Evolutionary conservation across 2,329 filamentous ascomycete species (phyloP), one percentile per base, ranked within the genome.

Genomic region (Venturia oleaginea): DNA sequence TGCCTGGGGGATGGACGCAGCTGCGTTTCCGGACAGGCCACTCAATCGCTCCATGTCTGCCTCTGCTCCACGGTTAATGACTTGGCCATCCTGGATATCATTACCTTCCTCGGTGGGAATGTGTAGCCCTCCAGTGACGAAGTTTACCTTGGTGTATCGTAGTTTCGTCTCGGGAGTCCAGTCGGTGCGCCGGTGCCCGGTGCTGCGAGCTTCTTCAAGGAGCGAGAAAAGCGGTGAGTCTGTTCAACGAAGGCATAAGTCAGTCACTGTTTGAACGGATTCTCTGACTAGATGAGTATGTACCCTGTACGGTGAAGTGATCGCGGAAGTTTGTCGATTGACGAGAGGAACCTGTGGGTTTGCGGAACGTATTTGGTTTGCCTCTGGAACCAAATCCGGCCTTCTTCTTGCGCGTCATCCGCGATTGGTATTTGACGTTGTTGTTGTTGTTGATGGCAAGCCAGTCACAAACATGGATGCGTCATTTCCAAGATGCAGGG

Each of bases 121-220:
- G 63, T 76, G 69, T 27, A 68, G 75, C 27, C 84, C 84, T 40
- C 84, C 85, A 70, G 83, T 86, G 66, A 89, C 80, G 70, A 89
- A 89, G 1, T 75, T 72, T 61, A 89, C 79, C 30, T 76, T 76
- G 63, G 80, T 77, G 68, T 86, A 75, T 65, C 86, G 79, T 61
- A 88, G 76, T 67, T 79, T 80, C 61, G 76, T 73, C 66, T 79
- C 77, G 3, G 78, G 72, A 64, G 78, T 77, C 73, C 79, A 81
- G 57, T 76, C 72, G 37, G 75, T 76, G 48, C 76, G 75, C 68
- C 83, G 79, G 22, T 74, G 77, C 70, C 81, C 81, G 15, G 83
- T 84, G 69, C 84, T 85, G 27, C 78, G 78, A 42, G 83, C 84
- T 73, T 85, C 84, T 68, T 87, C 81, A 67, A 78, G 77, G 72